phyloP scores from a whole-genome alignment of 306 rosid genomes.

The Rosa multiflora region DNA sequence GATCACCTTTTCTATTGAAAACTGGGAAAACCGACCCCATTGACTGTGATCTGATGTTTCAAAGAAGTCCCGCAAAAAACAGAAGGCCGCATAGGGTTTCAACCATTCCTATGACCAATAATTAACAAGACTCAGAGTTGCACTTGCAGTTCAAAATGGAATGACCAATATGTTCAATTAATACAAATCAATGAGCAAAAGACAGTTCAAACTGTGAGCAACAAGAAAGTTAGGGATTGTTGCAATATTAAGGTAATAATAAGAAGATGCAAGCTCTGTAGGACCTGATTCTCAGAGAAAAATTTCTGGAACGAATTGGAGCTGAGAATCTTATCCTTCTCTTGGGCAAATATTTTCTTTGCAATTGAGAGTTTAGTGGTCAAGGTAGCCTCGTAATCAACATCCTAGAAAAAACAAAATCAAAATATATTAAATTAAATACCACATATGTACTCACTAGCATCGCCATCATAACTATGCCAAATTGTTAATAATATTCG shows the following conservation, averaged over 20 bases:
- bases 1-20: constrained; percentile 71
- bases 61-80: constrained; percentile 91
- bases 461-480: not conserved
- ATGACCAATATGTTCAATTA: constrained; percentile 2
- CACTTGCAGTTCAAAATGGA: constrained; percentile 15
- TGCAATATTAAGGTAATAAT: constrained; percentile 16
- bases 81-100: constrained; percentile 92
- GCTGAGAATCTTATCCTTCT: constrained; percentile 68
- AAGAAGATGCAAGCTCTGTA: constrained; percentile 18
- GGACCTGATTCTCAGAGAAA: constrained; percentile 82
- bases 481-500: not conserved
- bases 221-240: constrained; percentile 1
- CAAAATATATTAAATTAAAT: constrained; percentile 4
- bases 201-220: not conserved
- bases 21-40: constrained; percentile 88
- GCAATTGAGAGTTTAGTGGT: constrained; percentile 79
- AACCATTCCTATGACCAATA: constrained; percentile 76
- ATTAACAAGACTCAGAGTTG: constrained; percentile 29
- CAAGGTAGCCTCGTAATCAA: constrained; percentile 89
- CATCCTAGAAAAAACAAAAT: constrained; percentile 54
- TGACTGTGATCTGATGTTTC: constrained; percentile 92
- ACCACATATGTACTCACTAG: not conserved
- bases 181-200: constrained; percentile 18
- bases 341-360: constrained; percentile 66
- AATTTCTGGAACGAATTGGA: constrained; percentile 69